phyloP scores from a whole-genome alignment of 1,284 basidiomycete genomes.

The Puccinia novopanici region DNA sequence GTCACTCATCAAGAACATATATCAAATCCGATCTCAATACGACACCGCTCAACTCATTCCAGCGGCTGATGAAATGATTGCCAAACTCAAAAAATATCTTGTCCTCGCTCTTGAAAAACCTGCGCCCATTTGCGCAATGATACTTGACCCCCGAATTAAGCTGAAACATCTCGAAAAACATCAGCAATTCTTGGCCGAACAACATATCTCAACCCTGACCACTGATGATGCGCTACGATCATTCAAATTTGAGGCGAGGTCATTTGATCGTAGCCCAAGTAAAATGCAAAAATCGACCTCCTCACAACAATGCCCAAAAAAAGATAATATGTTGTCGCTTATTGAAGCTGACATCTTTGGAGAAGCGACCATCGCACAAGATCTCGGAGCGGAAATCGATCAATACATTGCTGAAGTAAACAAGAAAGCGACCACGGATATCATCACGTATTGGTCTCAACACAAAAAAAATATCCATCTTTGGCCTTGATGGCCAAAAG shows the following conservation, averaged over 20 bases:
- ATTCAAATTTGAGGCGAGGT: too few species aligned
- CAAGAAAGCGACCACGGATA: background rate
- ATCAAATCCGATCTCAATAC: background rate
- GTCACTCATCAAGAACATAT: background rate
- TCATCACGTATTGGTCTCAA: background rate
- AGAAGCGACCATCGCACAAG: background rate
- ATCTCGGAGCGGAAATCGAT: background rate
- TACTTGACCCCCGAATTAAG: conserved; percentile 12
- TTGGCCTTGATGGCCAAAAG: background rate
- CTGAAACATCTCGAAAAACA: background rate
- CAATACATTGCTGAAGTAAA: background rate
- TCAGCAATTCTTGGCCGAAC: background rate
- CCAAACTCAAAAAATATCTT: background rate
- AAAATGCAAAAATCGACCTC: too few species aligned
- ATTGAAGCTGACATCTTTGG: background rate
- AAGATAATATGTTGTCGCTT: background rate
- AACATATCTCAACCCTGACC: background rate
- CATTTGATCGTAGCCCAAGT: too few species aligned
- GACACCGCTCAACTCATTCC: background rate
- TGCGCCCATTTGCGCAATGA: background rate
- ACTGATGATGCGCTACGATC: background rate
- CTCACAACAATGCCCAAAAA: background rate
- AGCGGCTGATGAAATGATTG: background rate
- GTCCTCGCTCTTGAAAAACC: background rate
- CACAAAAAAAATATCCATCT: background rate